Percentiles rank a stretch among this genome's conserved stretches.
Evolutionary conservation across 2,329 filamentous ascomycete genomes (phyloP).

Genomic region (Periconia sp.): DNA sequence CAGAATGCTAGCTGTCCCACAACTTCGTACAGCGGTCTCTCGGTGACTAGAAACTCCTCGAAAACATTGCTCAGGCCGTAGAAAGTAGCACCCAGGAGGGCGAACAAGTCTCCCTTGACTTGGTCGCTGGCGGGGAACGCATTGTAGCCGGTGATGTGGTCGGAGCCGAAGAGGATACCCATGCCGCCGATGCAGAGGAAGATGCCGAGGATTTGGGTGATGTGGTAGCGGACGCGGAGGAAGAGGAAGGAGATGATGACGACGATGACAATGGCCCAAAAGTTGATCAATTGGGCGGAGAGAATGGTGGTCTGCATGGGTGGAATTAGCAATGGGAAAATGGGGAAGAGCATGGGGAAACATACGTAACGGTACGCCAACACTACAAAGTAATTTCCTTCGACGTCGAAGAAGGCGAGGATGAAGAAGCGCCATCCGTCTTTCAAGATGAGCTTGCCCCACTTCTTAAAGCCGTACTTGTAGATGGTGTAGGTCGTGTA

Average conservation of each 20-base stretch:
- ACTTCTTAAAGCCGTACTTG: constrained; percentile 77
- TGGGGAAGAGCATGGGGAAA: neutral
- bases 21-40: constrained; percentile 88
- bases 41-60: constrained; percentile 92
- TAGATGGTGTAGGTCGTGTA: constrained; percentile 83
- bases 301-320: constrained; percentile 78
- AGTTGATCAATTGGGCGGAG: constrained; percentile 94
- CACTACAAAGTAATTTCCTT: constrained; percentile 98
- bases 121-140: constrained; percentile 71
- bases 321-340: constrained; percentile 2
- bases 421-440: constrained; percentile 94
- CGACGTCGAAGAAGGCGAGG: constrained; percentile 89
- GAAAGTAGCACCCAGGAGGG: constrained; percentile 83
- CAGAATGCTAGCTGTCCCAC: constrained; percentile 89
- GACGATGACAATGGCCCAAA: constrained; percentile 96
- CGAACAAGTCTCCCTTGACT: constrained; percentile 92
- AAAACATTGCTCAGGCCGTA: constrained; percentile 92
- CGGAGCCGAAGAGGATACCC: constrained; percentile 83
- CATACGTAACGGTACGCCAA: constrained; percentile 75
- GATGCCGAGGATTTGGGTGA: constrained; percentile 84
- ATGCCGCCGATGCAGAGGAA: constrained; percentile 89
- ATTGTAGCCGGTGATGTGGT: constrained; percentile 81
- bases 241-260: constrained; percentile 83
- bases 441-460: constrained; percentile 65
- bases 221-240: constrained; percentile 87